Evolutionary conservation across 75 land plant species (phyloP).

Genomic region (Pinus albicaulis): DNA sequence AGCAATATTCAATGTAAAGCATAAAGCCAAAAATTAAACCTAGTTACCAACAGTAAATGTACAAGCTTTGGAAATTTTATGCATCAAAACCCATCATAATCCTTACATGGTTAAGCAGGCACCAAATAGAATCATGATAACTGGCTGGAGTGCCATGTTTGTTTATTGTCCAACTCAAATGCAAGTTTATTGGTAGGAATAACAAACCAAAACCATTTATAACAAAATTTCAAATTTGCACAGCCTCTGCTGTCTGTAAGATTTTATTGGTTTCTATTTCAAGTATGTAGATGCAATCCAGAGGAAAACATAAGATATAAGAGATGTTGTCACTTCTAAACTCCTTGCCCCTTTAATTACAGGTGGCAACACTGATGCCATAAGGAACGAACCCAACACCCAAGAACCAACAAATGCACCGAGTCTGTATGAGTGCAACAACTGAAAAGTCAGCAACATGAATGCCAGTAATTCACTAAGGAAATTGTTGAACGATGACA

Average conservation of each 20-base stretch:
- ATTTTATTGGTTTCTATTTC: slow-evolving; percentile 19
- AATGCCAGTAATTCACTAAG: neutral
- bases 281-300: slow-evolving; percentile 87
- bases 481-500: neutral
- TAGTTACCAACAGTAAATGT: neutral
- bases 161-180: neutral
- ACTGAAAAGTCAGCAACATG: neutral
- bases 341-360: slow-evolving; percentile 62
- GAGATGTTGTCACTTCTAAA: slow-evolving; percentile 66
- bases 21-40: neutral
- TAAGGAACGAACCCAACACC: slow-evolving; percentile 74
- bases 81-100: neutral
- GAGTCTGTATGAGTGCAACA: slow-evolving; percentile 34
- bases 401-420: slow-evolving; percentile 69
- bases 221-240: neutral
- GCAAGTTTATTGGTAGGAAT: neutral
- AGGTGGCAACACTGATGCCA: slow-evolving; percentile 74
- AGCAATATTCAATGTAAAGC: neutral
- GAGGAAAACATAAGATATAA: slow-evolving; percentile 65
- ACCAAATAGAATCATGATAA: slow-evolving; percentile 1
- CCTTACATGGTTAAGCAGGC: neutral
- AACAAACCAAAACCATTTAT: neutral
- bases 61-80: neutral
- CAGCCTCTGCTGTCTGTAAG: neutral
- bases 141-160: neutral